A percentile compares a stretch with the other conserved stretches of the same genome.
phyloP scores from a whole-genome alignment of 2,329 filamentous ascomycete genomes.

The Leptographium flavum region DNA sequence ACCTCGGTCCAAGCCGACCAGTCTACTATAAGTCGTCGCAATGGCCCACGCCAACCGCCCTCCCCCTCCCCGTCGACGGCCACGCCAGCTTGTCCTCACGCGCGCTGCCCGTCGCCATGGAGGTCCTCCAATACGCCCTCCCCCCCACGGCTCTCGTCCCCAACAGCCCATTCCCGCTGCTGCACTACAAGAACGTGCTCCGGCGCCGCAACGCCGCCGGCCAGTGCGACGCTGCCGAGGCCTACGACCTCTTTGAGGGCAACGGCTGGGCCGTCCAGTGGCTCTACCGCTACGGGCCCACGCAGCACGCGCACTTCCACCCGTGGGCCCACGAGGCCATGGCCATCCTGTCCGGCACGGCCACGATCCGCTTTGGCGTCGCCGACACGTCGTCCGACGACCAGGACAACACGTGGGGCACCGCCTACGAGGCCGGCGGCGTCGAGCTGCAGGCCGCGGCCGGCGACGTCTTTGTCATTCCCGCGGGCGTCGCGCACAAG shows the following conservation, averaged over 20 bases:
- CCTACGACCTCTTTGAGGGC: neutral
- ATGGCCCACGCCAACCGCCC: too few species aligned
- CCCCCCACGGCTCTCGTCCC: neutral
- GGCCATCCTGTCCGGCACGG: neutral
- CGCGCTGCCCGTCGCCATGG: too few species aligned
- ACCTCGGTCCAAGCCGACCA: too few species aligned
- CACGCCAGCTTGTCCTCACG: too few species aligned
- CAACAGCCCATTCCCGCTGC: neutral
- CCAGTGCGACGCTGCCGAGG: neutral
- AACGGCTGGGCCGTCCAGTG: slow-evolving; percentile 1
- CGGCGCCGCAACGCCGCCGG: neutral
- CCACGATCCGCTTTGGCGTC: slow-evolving; percentile 2
- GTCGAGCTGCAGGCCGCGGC: neutral
- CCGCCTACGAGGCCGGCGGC: neutral
- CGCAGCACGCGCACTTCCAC: slow-evolving; percentile 1
- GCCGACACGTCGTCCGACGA: too few species aligned
- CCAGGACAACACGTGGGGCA: neutral
- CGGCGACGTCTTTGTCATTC: slow-evolving; percentile 2
- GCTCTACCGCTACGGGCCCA: slow-evolving; percentile 1
- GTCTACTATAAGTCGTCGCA: too few species aligned
- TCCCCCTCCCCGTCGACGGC: too few species aligned
- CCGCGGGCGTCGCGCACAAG: slow-evolving; percentile 4
- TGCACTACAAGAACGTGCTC: neutral
- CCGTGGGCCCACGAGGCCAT: neutral
- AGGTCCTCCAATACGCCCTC: neutral